Conservation (phyloP, 768 basidiomycete genomes). For the Dendrothele bispora region DNA sequence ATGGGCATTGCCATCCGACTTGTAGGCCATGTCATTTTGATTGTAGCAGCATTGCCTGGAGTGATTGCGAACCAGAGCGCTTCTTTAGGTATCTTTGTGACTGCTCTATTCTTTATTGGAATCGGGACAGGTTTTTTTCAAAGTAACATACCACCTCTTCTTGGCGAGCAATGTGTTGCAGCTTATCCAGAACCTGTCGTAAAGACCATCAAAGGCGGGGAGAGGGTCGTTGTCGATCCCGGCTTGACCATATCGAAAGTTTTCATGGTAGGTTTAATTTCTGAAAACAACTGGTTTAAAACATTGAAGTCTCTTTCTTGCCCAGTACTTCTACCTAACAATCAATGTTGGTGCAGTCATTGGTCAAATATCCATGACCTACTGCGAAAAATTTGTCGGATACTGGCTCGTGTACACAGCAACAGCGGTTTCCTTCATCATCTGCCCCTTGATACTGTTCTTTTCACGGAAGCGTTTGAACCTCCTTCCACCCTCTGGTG, state of each 20-base stretch:
- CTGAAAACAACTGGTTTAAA: no score
- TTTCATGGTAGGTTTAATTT: constrained; percentile 57
- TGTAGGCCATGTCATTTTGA: constrained; percentile 63
- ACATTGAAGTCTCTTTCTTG: not conserved
- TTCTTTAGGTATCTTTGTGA: constrained; percentile 49
- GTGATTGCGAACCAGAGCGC: constrained; percentile 52
- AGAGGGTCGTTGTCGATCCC: constrained; percentile 77
- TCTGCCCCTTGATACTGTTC: constrained; percentile 61
- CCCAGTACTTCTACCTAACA: constrained; percentile 68
- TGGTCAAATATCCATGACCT: constrained; percentile 73
- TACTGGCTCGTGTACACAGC: constrained; percentile 65
- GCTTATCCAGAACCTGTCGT: constrained; percentile 26
- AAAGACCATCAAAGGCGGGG: constrained; percentile 41
- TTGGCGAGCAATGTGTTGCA: constrained; percentile 72
- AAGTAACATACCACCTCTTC: constrained; percentile 72
- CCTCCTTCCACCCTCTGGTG: constrained; percentile 60
- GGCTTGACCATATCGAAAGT: constrained; percentile 63
- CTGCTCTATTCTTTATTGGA: constrained; percentile 64
- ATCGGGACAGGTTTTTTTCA: constrained; percentile 72
- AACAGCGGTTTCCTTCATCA: constrained; percentile 58
- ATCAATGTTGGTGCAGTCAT: constrained; percentile 71
- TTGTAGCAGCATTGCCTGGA: constrained; percentile 62
- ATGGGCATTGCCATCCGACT: constrained; percentile 60
- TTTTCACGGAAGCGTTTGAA: constrained; percentile 54
- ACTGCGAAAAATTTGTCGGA: constrained; percentile 65